A percentile compares a stretch with the other conserved stretches of the same genome.
These are phyloP conservation scores for Trametes polyzona DNA, from an alignment of 1,284 basidiomycete genomes.

Conservation along the genomic window DNA sequence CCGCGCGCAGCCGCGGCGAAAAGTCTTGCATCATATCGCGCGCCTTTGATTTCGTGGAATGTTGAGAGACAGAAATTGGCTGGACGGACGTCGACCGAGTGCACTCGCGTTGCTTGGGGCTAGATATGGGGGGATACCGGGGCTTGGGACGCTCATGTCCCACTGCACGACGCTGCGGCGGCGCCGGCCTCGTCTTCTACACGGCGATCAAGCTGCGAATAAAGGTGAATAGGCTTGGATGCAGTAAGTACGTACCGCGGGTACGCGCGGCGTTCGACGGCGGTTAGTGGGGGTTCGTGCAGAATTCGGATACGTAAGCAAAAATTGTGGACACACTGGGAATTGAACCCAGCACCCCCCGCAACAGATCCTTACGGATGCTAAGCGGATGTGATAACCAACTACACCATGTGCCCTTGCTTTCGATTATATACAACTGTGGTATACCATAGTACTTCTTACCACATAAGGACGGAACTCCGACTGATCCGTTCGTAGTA, in stretches of 20 bases:
- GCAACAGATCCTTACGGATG: constrained; percentile 31
- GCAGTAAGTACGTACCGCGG: neutral
- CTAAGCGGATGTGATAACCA: constrained; percentile 55
- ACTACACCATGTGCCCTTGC: constrained; percentile 49
- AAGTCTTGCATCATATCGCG: constrained; percentile 10
- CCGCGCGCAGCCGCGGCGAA: constrained; percentile 6
- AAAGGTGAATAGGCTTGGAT: neutral
- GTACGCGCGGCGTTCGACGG: neutral
- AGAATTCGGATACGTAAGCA: neutral
- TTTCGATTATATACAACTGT: neutral
- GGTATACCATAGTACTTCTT: neutral
- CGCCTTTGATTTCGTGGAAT: constrained; percentile 1
- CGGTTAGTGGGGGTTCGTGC: neutral
- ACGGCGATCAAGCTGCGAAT: neutral
- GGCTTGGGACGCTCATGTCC: neutral
- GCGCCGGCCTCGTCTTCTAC: neutral
- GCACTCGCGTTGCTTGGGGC: neutral
- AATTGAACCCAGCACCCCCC: constrained; percentile 41
- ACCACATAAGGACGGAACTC: too few relatives aligned
- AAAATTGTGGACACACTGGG: constrained; percentile 34
- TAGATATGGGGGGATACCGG: neutral
- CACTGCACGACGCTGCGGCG: neutral
- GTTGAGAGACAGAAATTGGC: neutral
- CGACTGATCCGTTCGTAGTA: too few relatives aligned
- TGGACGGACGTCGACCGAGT: neutral